A percentile compares a stretch with the other conserved stretches of the same genome.
Conservation (phyloP, 345 rosid genomes). For the Populus ilicifolia region DNA sequence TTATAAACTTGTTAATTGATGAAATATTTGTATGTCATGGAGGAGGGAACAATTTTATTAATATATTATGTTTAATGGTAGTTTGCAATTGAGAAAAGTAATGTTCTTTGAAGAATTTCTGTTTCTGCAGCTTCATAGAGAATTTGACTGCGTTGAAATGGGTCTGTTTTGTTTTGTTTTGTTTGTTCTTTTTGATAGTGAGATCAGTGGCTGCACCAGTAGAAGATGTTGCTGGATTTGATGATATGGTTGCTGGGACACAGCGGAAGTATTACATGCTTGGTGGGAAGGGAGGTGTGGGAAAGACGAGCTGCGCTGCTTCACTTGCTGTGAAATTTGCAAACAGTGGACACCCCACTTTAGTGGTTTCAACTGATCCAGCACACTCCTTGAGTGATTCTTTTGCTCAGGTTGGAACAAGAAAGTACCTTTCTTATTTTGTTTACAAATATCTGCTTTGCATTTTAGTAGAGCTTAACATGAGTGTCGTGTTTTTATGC, state of each 20-base stretch:
- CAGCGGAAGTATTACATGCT: constrained; percentile 91
- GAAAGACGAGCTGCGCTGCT: constrained; percentile 97
- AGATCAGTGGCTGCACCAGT: constrained; percentile 76
- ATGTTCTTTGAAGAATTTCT: not conserved
- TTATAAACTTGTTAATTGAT: not conserved
- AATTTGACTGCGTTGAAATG: not conserved
- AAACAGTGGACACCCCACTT: constrained; percentile 91
- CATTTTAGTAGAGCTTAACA: not conserved
- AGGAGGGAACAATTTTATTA: not conserved
- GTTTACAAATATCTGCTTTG: constrained; percentile 6
- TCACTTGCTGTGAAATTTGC: constrained; percentile 95
- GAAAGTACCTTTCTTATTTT: not conserved
- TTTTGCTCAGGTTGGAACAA: constrained; percentile 70
- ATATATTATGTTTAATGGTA: not conserved
- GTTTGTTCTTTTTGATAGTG: constrained; percentile 44
- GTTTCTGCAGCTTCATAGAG: not conserved
- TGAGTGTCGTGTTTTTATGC: constrained; percentile 2
- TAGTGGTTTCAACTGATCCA: constrained; percentile 96
- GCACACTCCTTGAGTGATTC: constrained; percentile 98
- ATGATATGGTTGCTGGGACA: constrained; percentile 81
- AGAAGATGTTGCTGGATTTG: constrained; percentile 70
- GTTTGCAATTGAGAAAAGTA: not conserved
- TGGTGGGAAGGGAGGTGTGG: constrained; percentile 99
- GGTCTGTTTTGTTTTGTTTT: not conserved
- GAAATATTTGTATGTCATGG: not conserved